These are phyloP conservation scores for Thuidium tamariscinum DNA, from an alignment of 225 moss, liverwort and hornwort genomes.

Conservation along the genomic window DNA sequence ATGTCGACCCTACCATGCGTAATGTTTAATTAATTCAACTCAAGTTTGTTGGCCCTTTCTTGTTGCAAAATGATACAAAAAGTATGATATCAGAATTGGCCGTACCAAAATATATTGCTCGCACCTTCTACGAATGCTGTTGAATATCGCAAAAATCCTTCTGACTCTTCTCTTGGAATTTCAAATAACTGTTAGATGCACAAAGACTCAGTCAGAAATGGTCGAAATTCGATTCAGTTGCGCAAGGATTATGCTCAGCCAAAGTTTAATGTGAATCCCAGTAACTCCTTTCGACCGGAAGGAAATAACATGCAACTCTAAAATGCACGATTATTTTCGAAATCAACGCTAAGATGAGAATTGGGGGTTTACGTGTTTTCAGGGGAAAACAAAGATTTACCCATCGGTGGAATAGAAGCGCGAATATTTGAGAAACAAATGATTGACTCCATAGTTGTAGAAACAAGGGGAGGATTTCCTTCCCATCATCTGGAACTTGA, in stretches of 20 bases:
- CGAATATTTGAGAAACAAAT: conserved; percentile 89
- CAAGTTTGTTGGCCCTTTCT: background rate
- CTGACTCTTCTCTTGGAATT: conserved; percentile 64
- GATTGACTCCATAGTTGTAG: conserved; percentile 94
- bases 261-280: background rate
- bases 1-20: background rate
- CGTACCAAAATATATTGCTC: conserved; percentile 83
- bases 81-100: background rate
- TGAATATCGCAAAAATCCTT: conserved; percentile 67
- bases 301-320: background rate
- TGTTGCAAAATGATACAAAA: background rate
- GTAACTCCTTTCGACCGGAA: background rate
- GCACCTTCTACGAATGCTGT: conserved; percentile 95
- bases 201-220: background rate
- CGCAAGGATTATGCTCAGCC: background rate
- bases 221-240: background rate
- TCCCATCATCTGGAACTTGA: conserved; percentile 74
- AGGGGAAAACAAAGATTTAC: conserved; percentile 8
- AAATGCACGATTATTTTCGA: background rate
- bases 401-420: conserved; percentile 88
- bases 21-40: background rate
- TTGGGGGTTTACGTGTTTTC: background rate
- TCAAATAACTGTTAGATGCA: conserved; percentile 64
- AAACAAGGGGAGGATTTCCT: conserved; percentile 69
- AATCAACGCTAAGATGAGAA: background rate